phyloP scores from a whole-genome alignment of 2,329 filamentous ascomycete species.

The Colletotrichum eleusines region DNA sequence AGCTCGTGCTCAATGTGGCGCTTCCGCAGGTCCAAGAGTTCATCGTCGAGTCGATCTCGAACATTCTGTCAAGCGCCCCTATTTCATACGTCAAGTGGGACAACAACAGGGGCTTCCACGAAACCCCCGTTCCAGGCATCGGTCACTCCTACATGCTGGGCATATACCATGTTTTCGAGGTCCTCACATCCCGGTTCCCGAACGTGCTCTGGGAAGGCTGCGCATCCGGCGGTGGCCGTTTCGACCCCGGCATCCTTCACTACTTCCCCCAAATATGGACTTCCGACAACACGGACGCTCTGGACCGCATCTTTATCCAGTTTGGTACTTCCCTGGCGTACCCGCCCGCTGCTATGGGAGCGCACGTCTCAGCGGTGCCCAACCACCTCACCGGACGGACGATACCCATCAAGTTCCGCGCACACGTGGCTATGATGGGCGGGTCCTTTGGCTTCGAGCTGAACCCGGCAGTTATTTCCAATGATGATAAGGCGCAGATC shows the following conservation, averaged over 20 bases:
- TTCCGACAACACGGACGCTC: slow-evolving; percentile 73
- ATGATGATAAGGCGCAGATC: slow-evolving; percentile 64
- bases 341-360: slow-evolving; percentile 72
- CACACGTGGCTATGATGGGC: slow-evolving; percentile 77
- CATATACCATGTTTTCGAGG: slow-evolving; percentile 71
- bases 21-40: slow-evolving; percentile 72
- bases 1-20: slow-evolving; percentile 72
- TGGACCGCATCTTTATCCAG: slow-evolving; percentile 72
- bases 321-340: slow-evolving; percentile 74
- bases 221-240: slow-evolving; percentile 73
- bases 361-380: slow-evolving; percentile 72
- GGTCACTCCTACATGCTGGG: slow-evolving; percentile 73
- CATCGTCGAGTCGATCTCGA: slow-evolving; percentile 67
- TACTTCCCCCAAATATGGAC: slow-evolving; percentile 77
- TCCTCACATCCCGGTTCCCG: slow-evolving; percentile 69
- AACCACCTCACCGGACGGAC: slow-evolving; percentile 68
- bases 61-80: slow-evolving; percentile 64
- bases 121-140: slow-evolving; percentile 64
- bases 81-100: slow-evolving; percentile 77
- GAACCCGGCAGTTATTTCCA: slow-evolving; percentile 64
- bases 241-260: slow-evolving; percentile 72
- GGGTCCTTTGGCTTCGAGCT: slow-evolving; percentile 76
- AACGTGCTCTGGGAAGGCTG: slow-evolving; percentile 76
- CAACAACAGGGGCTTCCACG: slow-evolving; percentile 74
- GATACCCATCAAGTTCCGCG: slow-evolving; percentile 69